Conservation (phyloP, 2,329 filamentous ascomycete species). For the Cytospora piceae region DNA sequence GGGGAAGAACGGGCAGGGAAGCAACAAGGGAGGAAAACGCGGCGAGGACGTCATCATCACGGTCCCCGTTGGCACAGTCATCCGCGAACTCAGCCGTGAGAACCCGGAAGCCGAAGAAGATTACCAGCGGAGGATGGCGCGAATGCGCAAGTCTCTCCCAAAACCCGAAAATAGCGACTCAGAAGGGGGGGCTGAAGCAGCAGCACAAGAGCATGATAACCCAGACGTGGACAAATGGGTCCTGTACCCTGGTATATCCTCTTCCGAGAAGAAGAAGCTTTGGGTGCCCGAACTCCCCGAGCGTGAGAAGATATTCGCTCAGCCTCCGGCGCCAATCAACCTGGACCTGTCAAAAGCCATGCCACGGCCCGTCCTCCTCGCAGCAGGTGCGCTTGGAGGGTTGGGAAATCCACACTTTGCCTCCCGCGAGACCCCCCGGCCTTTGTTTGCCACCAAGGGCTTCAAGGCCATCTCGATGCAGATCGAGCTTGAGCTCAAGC, state of each 20-base stretch:
- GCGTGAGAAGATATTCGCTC: conserved; percentile 60
- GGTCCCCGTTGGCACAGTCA: conserved; percentile 89
- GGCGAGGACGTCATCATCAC: conserved; percentile 87
- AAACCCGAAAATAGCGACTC: conserved; percentile 23
- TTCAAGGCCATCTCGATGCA: conserved; percentile 78
- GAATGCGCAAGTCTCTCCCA: conserved; percentile 30
- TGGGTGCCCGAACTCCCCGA: conserved; percentile 55
- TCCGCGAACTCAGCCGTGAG: conserved; percentile 77
- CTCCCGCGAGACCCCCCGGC: conserved; percentile 72
- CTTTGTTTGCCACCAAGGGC: conserved; percentile 87
- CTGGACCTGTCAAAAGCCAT: conserved; percentile 78
- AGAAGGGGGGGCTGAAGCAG: conserved; percentile 44
- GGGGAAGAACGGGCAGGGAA: conserved; percentile 80
- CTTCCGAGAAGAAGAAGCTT: conserved; percentile 65
- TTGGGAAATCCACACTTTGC: conserved; percentile 93
- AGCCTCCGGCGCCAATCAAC: conserved; percentile 73
- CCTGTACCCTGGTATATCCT: conserved; percentile 77
- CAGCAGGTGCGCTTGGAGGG: conserved; percentile 85
- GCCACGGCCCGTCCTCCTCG: conserved; percentile 80
- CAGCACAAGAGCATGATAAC: conserved; percentile 47
- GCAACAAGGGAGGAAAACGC: conserved; percentile 71
- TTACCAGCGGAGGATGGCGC: conserved; percentile 40
- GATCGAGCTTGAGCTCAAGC: conserved; percentile 87
- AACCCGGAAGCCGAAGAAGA: conserved; percentile 76
- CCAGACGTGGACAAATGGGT: conserved; percentile 75